Conservation (phyloP, 129 eudicot species). For the Escallonia herrerae region DNA sequence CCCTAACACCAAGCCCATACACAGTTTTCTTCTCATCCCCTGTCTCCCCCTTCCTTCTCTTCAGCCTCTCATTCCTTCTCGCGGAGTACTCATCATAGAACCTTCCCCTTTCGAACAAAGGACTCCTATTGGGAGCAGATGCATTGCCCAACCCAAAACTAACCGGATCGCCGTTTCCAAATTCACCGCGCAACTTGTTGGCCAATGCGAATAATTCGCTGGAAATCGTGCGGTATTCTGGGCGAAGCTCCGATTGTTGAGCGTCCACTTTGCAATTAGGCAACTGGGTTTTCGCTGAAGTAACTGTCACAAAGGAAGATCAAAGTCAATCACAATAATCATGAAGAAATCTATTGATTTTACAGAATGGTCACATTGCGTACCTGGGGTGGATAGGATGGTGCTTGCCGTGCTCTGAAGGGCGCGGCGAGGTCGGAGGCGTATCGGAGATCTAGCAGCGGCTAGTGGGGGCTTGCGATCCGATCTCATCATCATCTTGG, state of each 20-base stretch:
- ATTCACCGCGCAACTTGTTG: slow-evolving; percentile 45
- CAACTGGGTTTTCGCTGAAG: slow-evolving; percentile 34
- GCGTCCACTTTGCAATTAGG: slow-evolving; percentile 25
- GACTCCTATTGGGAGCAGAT: slow-evolving; percentile 18
- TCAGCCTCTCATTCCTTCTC: slow-evolving; percentile 74
- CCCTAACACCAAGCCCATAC: slow-evolving; percentile 66
- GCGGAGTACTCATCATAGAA: slow-evolving; percentile 77
- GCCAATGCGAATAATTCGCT: slow-evolving; percentile 57
- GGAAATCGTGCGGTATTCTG: slow-evolving; percentile 57
- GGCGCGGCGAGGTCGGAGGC: slow-evolving; percentile 59
- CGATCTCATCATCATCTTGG: slow-evolving; percentile 47
- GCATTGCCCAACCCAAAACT: neutral
- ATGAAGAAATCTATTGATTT: neutral
- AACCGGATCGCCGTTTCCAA: slow-evolving; percentile 15
- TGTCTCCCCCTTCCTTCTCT: slow-evolving; percentile 46
- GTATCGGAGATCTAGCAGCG: slow-evolving; percentile 58
- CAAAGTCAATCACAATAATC: neutral
- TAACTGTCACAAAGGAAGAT: slow-evolving; percentile 18
- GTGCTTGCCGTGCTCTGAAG: slow-evolving; percentile 36
- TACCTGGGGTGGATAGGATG: slow-evolving; percentile 50
- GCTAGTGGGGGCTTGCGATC: slow-evolving; percentile 65
- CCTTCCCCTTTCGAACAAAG: slow-evolving; percentile 66
- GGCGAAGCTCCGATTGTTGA: slow-evolving; percentile 40
- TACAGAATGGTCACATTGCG: neutral
- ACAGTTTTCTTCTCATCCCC: slow-evolving; percentile 41